Evolutionary conservation across 768 basidiomycete species (phyloP).

Genomic region (Lentinula detonsa): DNA sequence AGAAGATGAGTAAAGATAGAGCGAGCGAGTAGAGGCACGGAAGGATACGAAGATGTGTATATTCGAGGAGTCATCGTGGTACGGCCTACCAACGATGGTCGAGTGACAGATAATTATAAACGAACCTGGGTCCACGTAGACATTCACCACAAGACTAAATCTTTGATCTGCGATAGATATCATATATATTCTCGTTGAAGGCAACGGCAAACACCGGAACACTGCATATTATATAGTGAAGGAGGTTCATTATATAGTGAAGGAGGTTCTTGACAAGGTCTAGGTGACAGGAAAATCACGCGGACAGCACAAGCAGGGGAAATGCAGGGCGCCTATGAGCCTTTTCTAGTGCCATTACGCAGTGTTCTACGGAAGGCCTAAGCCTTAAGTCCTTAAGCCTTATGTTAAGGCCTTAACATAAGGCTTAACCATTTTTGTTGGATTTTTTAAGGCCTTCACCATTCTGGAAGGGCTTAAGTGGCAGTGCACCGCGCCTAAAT

Average conservation of each 20-base stretch:
- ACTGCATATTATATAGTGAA: too few relatives aligned
- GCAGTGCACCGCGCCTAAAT: too few relatives aligned
- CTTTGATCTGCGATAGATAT: background rate
- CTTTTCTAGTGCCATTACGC: background rate
- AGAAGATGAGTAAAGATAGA: constrained; percentile 28
- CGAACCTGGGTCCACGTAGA: background rate
- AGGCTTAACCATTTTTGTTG: too few relatives aligned
- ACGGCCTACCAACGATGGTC: background rate
- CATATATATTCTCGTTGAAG: too few relatives aligned
- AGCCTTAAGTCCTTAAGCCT: too few relatives aligned
- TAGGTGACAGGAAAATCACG: background rate
- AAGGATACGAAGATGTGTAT: constrained; percentile 20
- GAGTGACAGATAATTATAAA: background rate
- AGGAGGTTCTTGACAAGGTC: background rate
- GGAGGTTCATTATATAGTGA: background rate
- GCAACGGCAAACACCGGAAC: too few relatives aligned
- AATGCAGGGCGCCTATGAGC: background rate
- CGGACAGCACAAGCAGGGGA: background rate
- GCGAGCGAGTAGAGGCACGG: constrained; percentile 16
- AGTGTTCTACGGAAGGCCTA: too few relatives aligned
- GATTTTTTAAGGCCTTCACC: too few relatives aligned
- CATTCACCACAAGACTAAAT: background rate
- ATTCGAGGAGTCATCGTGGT: constrained; percentile 16
- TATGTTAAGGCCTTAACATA: too few relatives aligned
- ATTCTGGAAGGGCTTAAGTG: too few relatives aligned